Conservation (phyloP, 106 monocot genomes). For the Acorus gramineus region DNA sequence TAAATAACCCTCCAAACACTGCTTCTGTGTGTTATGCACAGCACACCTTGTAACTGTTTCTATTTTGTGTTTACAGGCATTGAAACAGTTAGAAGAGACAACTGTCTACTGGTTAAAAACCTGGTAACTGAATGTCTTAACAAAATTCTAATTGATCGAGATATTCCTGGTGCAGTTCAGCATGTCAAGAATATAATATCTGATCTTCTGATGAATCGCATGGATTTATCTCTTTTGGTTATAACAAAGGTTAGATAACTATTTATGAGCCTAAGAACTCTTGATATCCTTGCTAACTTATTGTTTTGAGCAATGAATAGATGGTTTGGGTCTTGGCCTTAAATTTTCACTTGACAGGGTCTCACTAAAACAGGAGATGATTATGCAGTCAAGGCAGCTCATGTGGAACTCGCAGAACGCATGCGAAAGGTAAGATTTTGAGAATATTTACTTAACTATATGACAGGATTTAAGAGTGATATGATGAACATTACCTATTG, state of each 20-base stretch:
- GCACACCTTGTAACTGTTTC: background rate
- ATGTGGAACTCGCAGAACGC: conserved; percentile 97
- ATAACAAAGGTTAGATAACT: conserved; percentile 75
- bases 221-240: conserved; percentile 94
- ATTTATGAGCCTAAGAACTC: background rate
- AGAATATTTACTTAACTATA: no score
- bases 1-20: conserved; percentile 5
- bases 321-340: no score
- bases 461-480: no score
- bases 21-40: no score
- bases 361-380: conserved; percentile 98
- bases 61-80: conserved; percentile 50
- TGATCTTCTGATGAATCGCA: conserved; percentile 95
- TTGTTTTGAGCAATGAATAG: no score
- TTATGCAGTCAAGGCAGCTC: conserved; percentile 98
- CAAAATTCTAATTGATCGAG: conserved; percentile 85
- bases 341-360: conserved; percentile 36
- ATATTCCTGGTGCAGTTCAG: conserved; percentile 84
- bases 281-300: no score
- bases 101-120: conserved; percentile 93
- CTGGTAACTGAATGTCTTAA: conserved; percentile 93
- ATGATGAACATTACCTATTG: no score
- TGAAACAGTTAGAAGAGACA: conserved; percentile 99
- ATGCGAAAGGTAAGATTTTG: conserved; percentile 69
- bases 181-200: conserved; percentile 92